phyloP scores from a whole-genome alignment of 345 rosid species.

The Camelina neglecta region DNA sequence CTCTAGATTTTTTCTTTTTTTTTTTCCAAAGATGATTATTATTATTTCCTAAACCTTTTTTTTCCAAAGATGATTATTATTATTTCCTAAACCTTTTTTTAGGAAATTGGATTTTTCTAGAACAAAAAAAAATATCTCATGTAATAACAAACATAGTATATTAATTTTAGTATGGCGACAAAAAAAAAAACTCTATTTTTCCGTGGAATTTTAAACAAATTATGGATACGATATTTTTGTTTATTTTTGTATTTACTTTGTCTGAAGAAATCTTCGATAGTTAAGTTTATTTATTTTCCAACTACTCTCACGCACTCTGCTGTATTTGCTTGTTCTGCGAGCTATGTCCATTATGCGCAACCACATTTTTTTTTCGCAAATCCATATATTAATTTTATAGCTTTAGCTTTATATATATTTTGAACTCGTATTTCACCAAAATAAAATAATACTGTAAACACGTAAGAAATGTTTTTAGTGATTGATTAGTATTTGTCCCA shows the following conservation, averaged over 20 bases:
- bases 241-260: too few relatives aligned
- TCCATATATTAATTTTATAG: background rate
- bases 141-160: background rate
- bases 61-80: background rate
- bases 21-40: background rate
- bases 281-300: background rate
- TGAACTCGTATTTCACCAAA: background rate
- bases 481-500: background rate
- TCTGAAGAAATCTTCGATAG: too few relatives aligned
- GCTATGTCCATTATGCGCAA: background rate
- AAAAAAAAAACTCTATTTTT: too few relatives aligned
- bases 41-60: background rate
- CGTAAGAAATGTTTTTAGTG: background rate
- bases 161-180: background rate
- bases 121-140: background rate
- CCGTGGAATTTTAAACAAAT: too few relatives aligned
- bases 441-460: background rate
- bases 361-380: background rate
- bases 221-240: too few relatives aligned
- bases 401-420: background rate
- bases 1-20: conserved; percentile 21
- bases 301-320: background rate
- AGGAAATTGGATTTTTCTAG: background rate
- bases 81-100: background rate
- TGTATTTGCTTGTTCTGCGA: conserved; percentile 1